Evolutionary conservation across 305 asterid genomes (phyloP).

Genomic region (Rubia occidens): DNA sequence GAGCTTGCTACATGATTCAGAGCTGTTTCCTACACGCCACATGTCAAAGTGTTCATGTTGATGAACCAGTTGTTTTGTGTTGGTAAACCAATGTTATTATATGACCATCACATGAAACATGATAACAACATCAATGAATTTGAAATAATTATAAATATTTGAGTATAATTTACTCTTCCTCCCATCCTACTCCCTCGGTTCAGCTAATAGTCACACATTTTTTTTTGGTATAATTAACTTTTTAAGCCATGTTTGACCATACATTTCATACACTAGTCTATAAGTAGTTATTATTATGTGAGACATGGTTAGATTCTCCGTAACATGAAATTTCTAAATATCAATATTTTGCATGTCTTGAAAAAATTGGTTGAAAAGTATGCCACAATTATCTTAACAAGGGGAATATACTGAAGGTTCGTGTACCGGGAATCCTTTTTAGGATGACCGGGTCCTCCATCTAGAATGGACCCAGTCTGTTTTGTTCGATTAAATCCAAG

Average conservation of each 20-base stretch:
- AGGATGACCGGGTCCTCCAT: neutral
- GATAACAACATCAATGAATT: neutral
- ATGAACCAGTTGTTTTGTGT: neutral
- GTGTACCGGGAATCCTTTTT: neutral
- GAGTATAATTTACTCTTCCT: neutral
- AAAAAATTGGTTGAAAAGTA: too few species aligned
- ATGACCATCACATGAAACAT: neutral
- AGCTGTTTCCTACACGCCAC: slow-evolving; percentile 55
- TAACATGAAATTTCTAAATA: too few species aligned
- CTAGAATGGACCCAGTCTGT: neutral
- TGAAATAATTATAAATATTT: neutral
- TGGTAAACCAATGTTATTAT: neutral
- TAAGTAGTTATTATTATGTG: too few species aligned
- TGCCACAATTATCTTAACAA: too few species aligned
- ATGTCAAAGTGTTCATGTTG: neutral
- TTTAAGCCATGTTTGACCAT: too few species aligned
- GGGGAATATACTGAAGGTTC: too few species aligned
- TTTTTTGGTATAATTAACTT: too few species aligned
- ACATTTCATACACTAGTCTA: too few species aligned
- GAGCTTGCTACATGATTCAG: slow-evolving; percentile 69
- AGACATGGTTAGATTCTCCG: too few species aligned
- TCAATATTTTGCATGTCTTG: too few species aligned
- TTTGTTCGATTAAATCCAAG: too few species aligned
- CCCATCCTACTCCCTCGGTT: neutral
- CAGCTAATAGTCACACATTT: too few species aligned